Evolutionary conservation across 1,284 basidiomycete genomes (phyloP).

Genomic region (Apiotrichum brassicae): DNA sequence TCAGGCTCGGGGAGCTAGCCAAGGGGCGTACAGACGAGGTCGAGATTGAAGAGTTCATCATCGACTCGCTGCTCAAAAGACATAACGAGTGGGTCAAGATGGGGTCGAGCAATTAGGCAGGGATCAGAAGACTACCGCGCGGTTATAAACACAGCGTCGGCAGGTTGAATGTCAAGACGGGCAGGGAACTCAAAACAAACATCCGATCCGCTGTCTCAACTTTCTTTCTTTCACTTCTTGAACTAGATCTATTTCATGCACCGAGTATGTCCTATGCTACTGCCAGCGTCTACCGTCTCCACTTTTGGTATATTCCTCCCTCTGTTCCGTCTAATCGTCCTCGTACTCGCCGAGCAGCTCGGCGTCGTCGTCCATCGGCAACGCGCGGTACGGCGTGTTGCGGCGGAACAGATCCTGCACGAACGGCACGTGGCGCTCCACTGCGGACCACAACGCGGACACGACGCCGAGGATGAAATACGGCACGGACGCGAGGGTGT

Average conservation of each 20-base stretch:
- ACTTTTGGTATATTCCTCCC: too few relatives aligned
- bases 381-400: constrained; percentile 66
- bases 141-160: too few relatives aligned
- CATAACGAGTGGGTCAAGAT: constrained; percentile 62
- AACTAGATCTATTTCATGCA: constrained; percentile 4
- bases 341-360: constrained; percentile 36
- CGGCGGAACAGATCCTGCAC: constrained; percentile 44
- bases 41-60: constrained; percentile 88
- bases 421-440: constrained; percentile 52
- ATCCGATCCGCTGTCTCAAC: background rate
- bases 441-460: constrained; percentile 55
- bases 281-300: background rate
- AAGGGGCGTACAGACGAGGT: constrained; percentile 33
- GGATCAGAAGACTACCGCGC: too few relatives aligned
- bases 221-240: too few relatives aligned
- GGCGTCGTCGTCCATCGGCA: constrained; percentile 79
- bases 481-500: constrained; percentile 72
- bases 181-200: background rate
- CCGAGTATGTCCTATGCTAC: constrained; percentile 2
- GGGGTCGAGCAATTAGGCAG: background rate
- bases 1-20: constrained; percentile 57
- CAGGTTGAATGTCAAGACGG: too few relatives aligned
- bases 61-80: constrained; percentile 63
- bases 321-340: constrained; percentile 10
- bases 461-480: constrained; percentile 75